Conservation (phyloP, 2,329 filamentous ascomycete genomes). For the Diaporthe sp. region DNA sequence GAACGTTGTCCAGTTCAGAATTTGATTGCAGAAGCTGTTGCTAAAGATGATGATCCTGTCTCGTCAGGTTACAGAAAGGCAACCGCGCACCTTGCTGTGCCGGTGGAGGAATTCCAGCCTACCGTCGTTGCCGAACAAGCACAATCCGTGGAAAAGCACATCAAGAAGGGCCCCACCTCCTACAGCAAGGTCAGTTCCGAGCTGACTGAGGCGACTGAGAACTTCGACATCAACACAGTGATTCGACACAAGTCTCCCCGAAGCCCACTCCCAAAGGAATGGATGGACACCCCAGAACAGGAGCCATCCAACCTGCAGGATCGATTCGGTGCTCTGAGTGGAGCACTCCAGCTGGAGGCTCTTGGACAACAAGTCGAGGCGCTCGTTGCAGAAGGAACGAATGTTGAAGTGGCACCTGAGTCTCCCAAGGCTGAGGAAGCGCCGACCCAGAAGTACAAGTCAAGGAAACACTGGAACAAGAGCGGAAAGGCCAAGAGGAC, state of each 20-base stretch:
- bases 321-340: conserved; percentile 22
- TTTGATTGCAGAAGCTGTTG: not conserved
- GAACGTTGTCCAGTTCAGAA: not conserved
- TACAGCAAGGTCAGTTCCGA: conserved; percentile 33
- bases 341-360: conserved; percentile 2
- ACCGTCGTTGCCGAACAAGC: not conserved
- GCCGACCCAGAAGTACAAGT: not conserved
- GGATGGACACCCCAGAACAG: not conserved
- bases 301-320: conserved; percentile 7
- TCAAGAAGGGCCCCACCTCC: not conserved
- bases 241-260: conserved; percentile 35
- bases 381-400: not conserved
- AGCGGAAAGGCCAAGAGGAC: conserved; percentile 9
- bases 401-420: not conserved
- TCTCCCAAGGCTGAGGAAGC: not conserved
- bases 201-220: conserved; percentile 22
- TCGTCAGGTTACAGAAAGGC: conserved; percentile 9
- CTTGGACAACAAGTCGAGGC: not conserved
- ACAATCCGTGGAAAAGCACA: not conserved
- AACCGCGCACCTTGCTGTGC: conserved; percentile 4
- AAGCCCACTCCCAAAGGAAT: conserved; percentile 18
- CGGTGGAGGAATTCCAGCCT: conserved; percentile 22
- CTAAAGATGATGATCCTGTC: not conserved
- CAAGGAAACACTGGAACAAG: not conserved
- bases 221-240: conserved; percentile 30